Evolutionary conservation across 768 basidiomycete genomes (phyloP), one percentile per base, ranked within the genome.

Genomic region (Hortiboletus campestris): DNA sequence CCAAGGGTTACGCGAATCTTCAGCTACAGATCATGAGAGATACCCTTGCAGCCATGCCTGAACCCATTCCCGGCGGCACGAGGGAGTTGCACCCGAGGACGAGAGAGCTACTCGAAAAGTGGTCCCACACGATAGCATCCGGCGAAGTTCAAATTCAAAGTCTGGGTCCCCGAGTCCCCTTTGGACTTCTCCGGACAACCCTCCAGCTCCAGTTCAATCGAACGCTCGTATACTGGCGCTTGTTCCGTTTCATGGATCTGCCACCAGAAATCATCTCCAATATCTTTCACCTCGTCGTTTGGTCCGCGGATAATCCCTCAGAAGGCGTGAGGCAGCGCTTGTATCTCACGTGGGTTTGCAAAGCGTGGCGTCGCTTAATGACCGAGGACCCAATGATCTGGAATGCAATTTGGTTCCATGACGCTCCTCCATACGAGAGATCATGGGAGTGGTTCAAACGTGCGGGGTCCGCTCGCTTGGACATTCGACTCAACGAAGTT

Each of bases 321-420:
- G 58, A 65, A 22, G 75, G 76, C 12, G 70, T 79, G 19, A 57
- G 38, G 45, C 59, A 64, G 40, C 83, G 85, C 46, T 64, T 84
- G 34, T 65, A 63, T 47, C 64, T 89, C 55, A 84, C 85, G 10
- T 83, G 80, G 77, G 79, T 83, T 19, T 89, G 85, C 63, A 74
- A 69, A 51, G 71, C 70, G 39, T 85, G 85, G 84, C 77, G 85
- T 49, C 67, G 67, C 32, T 65, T 79, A 17, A 78, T 79, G 49
- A 67, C 80, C 34, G 67, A 66, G 20, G 81, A 86, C 60, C 62
- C 75, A 1, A 81, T 78, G 17, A 57, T 86, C 31, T 87, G 85
- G 85, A 86, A 80, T 61, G 80, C 82, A 17, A 76, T 90, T 53
- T 85, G 80, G 80, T 85, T 88, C 65, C 75, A 76, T 46, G 83